Conservation (phyloP, 495 filamentous ascomycete genomes). For the Alectoria sarmentosa region DNA sequence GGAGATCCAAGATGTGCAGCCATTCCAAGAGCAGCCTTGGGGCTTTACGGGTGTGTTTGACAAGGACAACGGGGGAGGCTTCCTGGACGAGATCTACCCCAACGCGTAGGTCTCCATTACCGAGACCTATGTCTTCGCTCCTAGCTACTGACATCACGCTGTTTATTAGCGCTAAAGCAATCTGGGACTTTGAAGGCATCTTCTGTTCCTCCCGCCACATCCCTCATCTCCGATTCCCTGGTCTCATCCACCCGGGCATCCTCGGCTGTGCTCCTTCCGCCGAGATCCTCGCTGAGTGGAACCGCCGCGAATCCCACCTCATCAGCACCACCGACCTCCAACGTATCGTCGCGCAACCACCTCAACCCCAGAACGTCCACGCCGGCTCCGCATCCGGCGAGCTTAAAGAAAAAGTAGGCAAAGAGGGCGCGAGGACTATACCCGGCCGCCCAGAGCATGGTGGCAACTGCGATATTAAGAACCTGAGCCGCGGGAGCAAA, state of each 20-base stretch:
- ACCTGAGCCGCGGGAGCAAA: slow-evolving; percentile 75
- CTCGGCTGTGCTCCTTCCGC: slow-evolving; percentile 81
- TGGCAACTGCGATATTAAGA: slow-evolving; percentile 87
- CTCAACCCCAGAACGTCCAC: slow-evolving; percentile 62
- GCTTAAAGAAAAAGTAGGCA: slow-evolving; percentile 65
- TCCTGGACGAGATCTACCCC: slow-evolving; percentile 85
- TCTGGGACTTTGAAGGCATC: slow-evolving; percentile 98
- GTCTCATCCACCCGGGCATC: slow-evolving; percentile 93
- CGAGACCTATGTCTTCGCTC: too few relatives aligned
- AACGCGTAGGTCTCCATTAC: slow-evolving; percentile 48
- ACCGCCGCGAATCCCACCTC: slow-evolving; percentile 70
- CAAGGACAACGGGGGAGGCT: slow-evolving; percentile 80
- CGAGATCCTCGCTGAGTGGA: slow-evolving; percentile 66
- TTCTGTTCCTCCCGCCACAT: slow-evolving; percentile 88
- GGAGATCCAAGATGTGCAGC: slow-evolving; percentile 95
- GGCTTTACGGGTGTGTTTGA: slow-evolving; percentile 87
- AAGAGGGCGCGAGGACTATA: slow-evolving; percentile 84
- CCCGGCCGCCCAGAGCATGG: slow-evolving; percentile 54
- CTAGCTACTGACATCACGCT: background rate
- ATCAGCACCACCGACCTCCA: slow-evolving; percentile 59
- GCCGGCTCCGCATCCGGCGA: slow-evolving; percentile 57
- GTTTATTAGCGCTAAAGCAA: slow-evolving; percentile 67
- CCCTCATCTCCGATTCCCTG: slow-evolving; percentile 78
- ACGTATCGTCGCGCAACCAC: slow-evolving; percentile 75
- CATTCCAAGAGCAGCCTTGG: slow-evolving; percentile 81